These are phyloP conservation scores for Royoungia palumana DNA, from an alignment of 768 basidiomycete species.

Conservation along the genomic window DNA sequence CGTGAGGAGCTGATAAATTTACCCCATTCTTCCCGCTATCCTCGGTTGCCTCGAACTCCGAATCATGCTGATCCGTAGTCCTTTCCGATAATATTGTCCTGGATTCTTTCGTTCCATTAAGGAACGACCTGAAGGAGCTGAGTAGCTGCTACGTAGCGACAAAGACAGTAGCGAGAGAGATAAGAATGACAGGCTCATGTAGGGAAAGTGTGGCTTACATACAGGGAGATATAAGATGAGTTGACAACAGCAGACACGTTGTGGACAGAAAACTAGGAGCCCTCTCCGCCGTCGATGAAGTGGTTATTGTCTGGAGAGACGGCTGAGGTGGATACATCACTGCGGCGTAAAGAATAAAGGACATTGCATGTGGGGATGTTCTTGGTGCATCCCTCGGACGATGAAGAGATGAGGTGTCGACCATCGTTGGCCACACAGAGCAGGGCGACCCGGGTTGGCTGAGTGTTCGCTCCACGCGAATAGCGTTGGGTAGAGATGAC, in stretches of 20 bases:
- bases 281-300: background rate
- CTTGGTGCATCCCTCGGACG: background rate
- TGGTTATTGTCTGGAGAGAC: slow-evolving; percentile 5
- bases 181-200: too few species aligned
- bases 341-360: background rate
- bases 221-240: too few species aligned
- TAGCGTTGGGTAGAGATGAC: background rate
- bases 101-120: background rate
- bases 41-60: too few species aligned
- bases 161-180: too few species aligned
- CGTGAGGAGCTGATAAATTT: slow-evolving; percentile 6
- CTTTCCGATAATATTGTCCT: slow-evolving; percentile 10
- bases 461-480: background rate
- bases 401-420: slow-evolving; percentile 11
- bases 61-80: slow-evolving; percentile 3
- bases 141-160: too few species aligned
- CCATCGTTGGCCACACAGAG: slow-evolving; percentile 1
- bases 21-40: too few species aligned
- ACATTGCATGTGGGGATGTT: background rate
- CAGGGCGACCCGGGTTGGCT: slow-evolving; percentile 1
- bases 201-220: too few species aligned
- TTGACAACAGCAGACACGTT: too few species aligned
- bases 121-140: background rate
- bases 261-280: too few species aligned
- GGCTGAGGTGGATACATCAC: background rate